Evolutionary conservation across 176 grass and related monocot genomes (phyloP), one percentile per base, ranked within the genome.

Genomic region (Carex littledalei): DNA sequence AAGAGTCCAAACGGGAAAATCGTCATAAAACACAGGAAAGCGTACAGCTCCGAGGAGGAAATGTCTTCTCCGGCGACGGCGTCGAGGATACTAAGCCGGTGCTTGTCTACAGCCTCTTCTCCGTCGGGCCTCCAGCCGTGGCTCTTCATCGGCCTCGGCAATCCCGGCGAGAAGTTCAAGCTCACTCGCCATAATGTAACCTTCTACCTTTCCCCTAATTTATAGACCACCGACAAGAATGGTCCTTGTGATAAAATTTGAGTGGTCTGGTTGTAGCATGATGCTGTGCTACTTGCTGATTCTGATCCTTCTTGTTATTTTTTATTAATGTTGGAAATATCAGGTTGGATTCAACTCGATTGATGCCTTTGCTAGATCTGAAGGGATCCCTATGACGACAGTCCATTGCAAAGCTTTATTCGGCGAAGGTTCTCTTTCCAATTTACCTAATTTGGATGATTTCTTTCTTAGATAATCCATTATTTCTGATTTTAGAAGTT

Each of bases 261-360:
- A 69, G 67, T 6, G 15, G 67, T n/a, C 60, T 41, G 14, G 63
- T 29, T 37, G 12, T 67, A 41, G 67, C 3, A 2, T 41, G 67
- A 70, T 77, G 20, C 73, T 77, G 1, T 32, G 73, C 73, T 55
- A 77, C 73, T 77, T 75, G 9, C 11, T 75, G 18, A 8, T 31
- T 26, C 49, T 21, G 13, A 77, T 22, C 26, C 61, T 12, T 67
- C 1, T 52, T 7, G 53, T 81, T 37, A 15, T 54, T 53, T 22
- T 53, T 20, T 16, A 6, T 8, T 55, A 8, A 26, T 76, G 47
- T 29, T 53, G 47, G 39, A 52, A 52, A 54, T 76, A 76, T 32
- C 87, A 98, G 93, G 95, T 91, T 89, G 95, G 95, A n/a, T 95
- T 95, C 82, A 86, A 95, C 88, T 92, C 92, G 93, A 95, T 98